Percentiles rank a stretch among this genome's conserved stretches.
Evolutionary conservation across 192 early-diverging fungal genomes (phyloP).

Genomic region (Coemansia sp.): DNA sequence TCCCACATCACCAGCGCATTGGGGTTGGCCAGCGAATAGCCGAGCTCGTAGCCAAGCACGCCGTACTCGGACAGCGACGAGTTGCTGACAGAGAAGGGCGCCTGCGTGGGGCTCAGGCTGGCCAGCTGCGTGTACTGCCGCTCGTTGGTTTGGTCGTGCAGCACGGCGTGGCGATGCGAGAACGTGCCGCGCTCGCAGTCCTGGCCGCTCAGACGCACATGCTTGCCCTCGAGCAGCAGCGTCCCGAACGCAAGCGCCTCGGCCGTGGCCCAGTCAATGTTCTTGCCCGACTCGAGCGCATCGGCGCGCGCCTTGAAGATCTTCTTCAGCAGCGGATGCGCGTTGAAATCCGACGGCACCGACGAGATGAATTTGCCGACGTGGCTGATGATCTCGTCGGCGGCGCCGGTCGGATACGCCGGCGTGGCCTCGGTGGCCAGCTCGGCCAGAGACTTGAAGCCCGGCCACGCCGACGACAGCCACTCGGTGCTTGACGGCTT

Average conservation of each 20-base stretch:
- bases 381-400: slow-evolving; percentile 71
- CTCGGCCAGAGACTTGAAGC: slow-evolving; percentile 76
- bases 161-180: slow-evolving; percentile 95
- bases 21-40: slow-evolving; percentile 93
- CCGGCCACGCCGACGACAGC: slow-evolving; percentile 93
- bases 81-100: slow-evolving; percentile 88
- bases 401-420: slow-evolving; percentile 69
- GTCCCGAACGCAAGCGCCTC: slow-evolving; percentile 92
- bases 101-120: slow-evolving; percentile 86
- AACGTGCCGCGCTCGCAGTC: slow-evolving; percentile 99
- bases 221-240: slow-evolving; percentile 87
- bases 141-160: slow-evolving; percentile 94
- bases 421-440: slow-evolving; percentile 70
- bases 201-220: slow-evolving; percentile 92
- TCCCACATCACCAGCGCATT: slow-evolving; percentile 96
- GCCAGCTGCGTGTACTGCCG: slow-evolving; percentile 79
- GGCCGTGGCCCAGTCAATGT: slow-evolving; percentile 95
- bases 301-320: slow-evolving; percentile 86
- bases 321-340: slow-evolving; percentile 82
- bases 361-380: slow-evolving; percentile 82
- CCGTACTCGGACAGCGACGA: slow-evolving; percentile 96
- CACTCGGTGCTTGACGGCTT: slow-evolving; percentile 89
- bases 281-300: slow-evolving; percentile 70
- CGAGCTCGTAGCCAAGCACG: slow-evolving; percentile 93
- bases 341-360: slow-evolving; percentile 80